Percentiles rank a stretch among this genome's conserved stretches.
phyloP scores from a whole-genome alignment of 768 basidiomycete genomes.

The Pholiota conissans region DNA sequence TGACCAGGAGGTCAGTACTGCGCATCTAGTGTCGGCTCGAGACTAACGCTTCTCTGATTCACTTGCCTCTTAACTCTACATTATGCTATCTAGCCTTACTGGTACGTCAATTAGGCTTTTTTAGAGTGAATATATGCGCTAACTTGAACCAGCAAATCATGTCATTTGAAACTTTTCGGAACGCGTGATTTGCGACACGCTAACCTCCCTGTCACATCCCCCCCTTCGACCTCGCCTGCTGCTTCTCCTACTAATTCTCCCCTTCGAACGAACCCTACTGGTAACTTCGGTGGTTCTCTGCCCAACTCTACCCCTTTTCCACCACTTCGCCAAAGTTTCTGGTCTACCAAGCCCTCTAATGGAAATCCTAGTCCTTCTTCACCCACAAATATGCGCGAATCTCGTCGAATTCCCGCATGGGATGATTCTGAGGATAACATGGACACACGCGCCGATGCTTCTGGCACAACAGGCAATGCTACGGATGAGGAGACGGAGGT shows the following conservation, averaged over 20 bases:
- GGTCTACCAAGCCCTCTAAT: not conserved
- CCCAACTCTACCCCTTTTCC: not conserved
- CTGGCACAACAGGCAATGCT: slow-evolving; percentile 14
- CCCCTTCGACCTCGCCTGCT: slow-evolving; percentile 27
- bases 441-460: slow-evolving; percentile 7
- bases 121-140: not conserved
- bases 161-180: slow-evolving; percentile 79
- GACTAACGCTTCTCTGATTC: not conserved
- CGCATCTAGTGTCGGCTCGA: not conserved
- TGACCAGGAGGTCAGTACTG: slow-evolving; percentile 66
- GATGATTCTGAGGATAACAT: not conserved
- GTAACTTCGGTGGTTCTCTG: not conserved
- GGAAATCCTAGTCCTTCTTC: not conserved
- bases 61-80: not conserved
- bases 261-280: slow-evolving; percentile 14
- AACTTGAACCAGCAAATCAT: slow-evolving; percentile 61
- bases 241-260: slow-evolving; percentile 17
- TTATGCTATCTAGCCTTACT: slow-evolving; percentile 46
- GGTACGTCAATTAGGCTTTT: slow-evolving; percentile 31
- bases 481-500: slow-evolving; percentile 4
- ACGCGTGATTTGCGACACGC: slow-evolving; percentile 72
- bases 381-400: slow-evolving; percentile 2
- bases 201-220: slow-evolving; percentile 54
- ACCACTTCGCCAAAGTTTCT: slow-evolving; percentile 5
- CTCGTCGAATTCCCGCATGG: not conserved